These are phyloP conservation scores for Pseudogymnoascus sp. DNA, from an alignment of 2,329 filamentous ascomycete genomes.

Conservation along the genomic window DNA sequence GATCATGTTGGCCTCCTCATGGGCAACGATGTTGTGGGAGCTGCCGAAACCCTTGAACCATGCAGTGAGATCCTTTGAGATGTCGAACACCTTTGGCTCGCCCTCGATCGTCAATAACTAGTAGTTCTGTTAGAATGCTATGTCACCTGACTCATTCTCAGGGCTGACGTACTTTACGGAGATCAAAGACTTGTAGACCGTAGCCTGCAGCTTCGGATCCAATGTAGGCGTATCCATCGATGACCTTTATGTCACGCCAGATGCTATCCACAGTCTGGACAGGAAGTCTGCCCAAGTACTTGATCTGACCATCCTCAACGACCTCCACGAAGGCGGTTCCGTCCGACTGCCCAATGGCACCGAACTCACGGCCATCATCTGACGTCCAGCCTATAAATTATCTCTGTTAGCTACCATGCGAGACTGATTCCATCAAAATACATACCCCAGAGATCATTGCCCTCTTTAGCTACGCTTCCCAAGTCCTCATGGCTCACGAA, in stretches of 20 bases:
- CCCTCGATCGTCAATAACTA: not conserved
- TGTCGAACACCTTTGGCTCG: conserved; percentile 31
- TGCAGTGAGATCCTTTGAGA: conserved; percentile 31
- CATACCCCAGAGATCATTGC: conserved; percentile 1
- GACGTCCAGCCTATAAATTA: conserved; percentile 37
- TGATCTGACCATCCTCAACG: conserved; percentile 35
- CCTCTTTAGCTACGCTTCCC: conserved; percentile 37
- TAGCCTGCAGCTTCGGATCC: conserved; percentile 37
- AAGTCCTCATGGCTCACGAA: conserved; percentile 47
- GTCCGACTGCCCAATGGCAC: conserved; percentile 40
- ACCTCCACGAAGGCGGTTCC: conserved; percentile 44
- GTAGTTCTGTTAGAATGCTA: not conserved
- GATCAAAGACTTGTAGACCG: conserved; percentile 47
- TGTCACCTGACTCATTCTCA: not conserved
- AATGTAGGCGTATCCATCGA: conserved; percentile 32
- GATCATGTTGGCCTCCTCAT: conserved; percentile 29
- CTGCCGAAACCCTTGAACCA: conserved; percentile 30
- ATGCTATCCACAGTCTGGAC: conserved; percentile 8
- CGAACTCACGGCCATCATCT: conserved; percentile 40
- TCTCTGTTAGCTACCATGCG: conserved; percentile 25
- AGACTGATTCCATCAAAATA: not conserved
- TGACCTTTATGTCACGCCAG: conserved; percentile 33
- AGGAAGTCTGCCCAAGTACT: conserved; percentile 33
- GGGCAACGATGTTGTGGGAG: conserved; percentile 35
- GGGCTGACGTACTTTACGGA: conserved; percentile 36